Base-by-base conservation (phyloP, 1,139 yeast species). In the Casaregolazyma suthepensis region DNA sequence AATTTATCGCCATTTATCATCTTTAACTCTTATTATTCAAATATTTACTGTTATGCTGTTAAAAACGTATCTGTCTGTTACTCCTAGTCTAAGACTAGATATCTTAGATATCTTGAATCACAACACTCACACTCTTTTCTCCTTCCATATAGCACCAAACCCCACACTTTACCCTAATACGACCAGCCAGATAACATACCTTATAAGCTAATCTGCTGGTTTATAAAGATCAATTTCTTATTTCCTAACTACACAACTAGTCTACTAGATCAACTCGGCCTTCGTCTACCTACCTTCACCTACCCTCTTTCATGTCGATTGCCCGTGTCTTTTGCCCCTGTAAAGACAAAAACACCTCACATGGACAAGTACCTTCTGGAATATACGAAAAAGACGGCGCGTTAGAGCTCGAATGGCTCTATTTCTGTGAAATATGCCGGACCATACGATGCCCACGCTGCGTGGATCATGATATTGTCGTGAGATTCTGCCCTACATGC, bases 401-500 rank as follows among this genome's bases (percentile, higher is more conserved):
- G 17, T 56, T 58, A 46, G 46, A 45, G 15, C 38, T 60, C 20
- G 65, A 62, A 48, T 58, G 57, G 50, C 55, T 66, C 23, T 65
- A 64, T 49, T 66, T 59, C 49, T 66, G 69, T 52, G 65, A 61
- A 43, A 47, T 51, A 13, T 66, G 69, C 44, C 56, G 57, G 17
- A 49, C 60, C 3, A 54, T 63, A 19, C 54, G 63, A 35, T 66
- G 69, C 52, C 58, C 58, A 9, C 52, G 59, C 38, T 66, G 69
- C 50, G 61, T 63, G 0, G 64, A 61, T 17, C 57, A 59, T 23
- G 69, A 65, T 35, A 54, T 65, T 5, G 61, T 63, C 17, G 54
- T 59, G 17, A 54, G 64, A 45, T 66, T 53, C 53, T 66, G 69
- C 48, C 69, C 69, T 9, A 53, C 57, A 23, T 66, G 69, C 49